Percentiles rank a stretch among this genome's conserved stretches.
These are phyloP conservation scores for Aspergillus novofumigatus DNA, from an alignment of 2,329 filamentous ascomycete genomes.

Conservation along the genomic window DNA sequence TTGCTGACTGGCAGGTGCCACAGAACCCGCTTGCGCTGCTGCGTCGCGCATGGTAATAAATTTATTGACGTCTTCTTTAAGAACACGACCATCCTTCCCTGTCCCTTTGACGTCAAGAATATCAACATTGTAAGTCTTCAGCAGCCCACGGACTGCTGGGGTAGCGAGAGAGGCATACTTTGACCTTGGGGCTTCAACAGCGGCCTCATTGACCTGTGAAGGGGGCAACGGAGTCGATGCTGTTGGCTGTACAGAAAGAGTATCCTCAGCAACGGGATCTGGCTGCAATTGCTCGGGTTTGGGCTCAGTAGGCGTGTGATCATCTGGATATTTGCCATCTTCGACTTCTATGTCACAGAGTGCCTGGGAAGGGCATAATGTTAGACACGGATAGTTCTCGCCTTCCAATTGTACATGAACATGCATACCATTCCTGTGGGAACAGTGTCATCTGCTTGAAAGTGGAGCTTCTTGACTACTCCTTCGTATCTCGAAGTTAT, in stretches of 20 bases:
- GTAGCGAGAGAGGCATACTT: conserved; percentile 77
- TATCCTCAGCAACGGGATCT: conserved; percentile 10
- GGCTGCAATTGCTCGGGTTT: conserved; percentile 22
- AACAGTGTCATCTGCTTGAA: conserved; percentile 93
- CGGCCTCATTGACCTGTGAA: conserved; percentile 2
- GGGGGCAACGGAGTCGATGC: conserved; percentile 1
- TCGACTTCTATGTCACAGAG: conserved; percentile 93
- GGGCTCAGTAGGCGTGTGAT: conserved; percentile 35
- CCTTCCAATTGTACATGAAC: background rate
- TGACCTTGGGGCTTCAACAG: conserved; percentile 34
- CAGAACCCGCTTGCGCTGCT: conserved; percentile 18
- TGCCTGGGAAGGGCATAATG: conserved; percentile 49
- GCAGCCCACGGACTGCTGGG: conserved; percentile 83
- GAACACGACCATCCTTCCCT: conserved; percentile 82
- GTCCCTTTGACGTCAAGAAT: conserved; percentile 78
- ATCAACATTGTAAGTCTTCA: conserved; percentile 72
- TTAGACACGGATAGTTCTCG: conserved; percentile 7
- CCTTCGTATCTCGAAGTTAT: conserved; percentile 95
- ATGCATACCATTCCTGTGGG: conserved; percentile 68
- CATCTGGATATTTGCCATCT: conserved; percentile 65
- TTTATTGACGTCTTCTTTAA: conserved; percentile 85
- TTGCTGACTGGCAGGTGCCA: conserved; percentile 46
- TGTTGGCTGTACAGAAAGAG: conserved; percentile 16
- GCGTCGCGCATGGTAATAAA: conserved; percentile 57
- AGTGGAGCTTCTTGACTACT: conserved; percentile 93